Evolutionary conservation across 768 basidiomycete genomes (phyloP).

Genomic region (Russula abietina): DNA sequence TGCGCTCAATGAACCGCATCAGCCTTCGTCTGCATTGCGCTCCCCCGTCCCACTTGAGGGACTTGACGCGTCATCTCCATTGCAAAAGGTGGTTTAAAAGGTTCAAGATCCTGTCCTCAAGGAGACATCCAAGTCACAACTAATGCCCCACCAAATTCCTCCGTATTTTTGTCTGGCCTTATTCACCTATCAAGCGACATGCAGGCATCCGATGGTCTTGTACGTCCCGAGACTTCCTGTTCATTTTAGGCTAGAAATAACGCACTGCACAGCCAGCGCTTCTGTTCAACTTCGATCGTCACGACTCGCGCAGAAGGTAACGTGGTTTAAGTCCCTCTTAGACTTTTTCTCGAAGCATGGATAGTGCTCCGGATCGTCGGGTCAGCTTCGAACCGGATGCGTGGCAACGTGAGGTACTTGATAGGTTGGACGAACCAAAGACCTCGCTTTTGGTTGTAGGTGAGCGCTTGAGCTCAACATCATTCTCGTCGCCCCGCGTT

Average conservation of each 20-base stretch:
- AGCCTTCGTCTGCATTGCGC: constrained; percentile 50
- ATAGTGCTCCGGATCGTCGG: too few species aligned
- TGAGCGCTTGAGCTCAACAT: too few species aligned
- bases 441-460: too few species aligned
- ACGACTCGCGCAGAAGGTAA: constrained; percentile 12
- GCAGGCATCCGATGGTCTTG: constrained; percentile 47
- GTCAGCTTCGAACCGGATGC: too few species aligned
- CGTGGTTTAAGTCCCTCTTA: constrained; percentile 24
- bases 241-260: not conserved
- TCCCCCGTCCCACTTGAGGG: constrained; percentile 42
- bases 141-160: constrained; percentile 35
- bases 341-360: too few species aligned
- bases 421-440: too few species aligned
- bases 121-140: constrained; percentile 23
- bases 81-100: constrained; percentile 36
- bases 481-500: too few species aligned
- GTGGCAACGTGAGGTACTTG: too few species aligned
- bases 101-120: constrained; percentile 38
- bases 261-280: constrained; percentile 48
- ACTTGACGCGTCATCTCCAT: constrained; percentile 30
- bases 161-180: too few species aligned
- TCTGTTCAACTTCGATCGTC: constrained; percentile 60
- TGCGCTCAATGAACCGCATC: constrained; percentile 58
- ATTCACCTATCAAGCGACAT: constrained; percentile 46
- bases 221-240: constrained; percentile 31